A percentile compares a stretch with the other conserved stretches of the same genome.
Conservation (phyloP, 371 early-diverging fungal genomes). For the Coemansia sp. region DNA sequence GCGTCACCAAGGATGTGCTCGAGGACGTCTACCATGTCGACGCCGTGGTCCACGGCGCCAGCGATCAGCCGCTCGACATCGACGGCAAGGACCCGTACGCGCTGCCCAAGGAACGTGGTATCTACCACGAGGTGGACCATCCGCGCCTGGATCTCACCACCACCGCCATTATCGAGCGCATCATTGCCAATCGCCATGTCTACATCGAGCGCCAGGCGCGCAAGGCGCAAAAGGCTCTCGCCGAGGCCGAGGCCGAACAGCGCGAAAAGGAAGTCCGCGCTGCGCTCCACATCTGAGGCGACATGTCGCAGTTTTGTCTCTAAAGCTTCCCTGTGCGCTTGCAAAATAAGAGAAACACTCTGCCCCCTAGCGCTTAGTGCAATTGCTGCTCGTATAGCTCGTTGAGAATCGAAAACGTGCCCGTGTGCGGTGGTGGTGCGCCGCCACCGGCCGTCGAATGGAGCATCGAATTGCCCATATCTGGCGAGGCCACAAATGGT, state of each 20-base stretch:
- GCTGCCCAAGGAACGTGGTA: conserved; percentile 71
- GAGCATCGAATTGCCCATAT: conserved; percentile 28
- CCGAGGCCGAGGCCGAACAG: conserved; percentile 67
- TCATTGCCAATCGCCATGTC: conserved; percentile 80
- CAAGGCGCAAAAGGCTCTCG: conserved; percentile 66
- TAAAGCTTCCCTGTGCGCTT: not conserved
- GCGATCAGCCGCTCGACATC: conserved; percentile 61
- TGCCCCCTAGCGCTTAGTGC: not conserved
- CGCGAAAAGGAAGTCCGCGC: conserved; percentile 57
- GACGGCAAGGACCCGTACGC: conserved; percentile 83
- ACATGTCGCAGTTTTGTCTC: not conserved
- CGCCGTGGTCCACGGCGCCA: conserved; percentile 77
- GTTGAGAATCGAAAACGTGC: conserved; percentile 50
- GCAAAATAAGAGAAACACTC: not conserved
- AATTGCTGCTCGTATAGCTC: conserved; percentile 47
- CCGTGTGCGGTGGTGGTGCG: conserved; percentile 5
- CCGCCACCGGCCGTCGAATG: conserved; percentile 5
- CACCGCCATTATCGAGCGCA: conserved; percentile 80
- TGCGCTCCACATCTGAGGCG: conserved; percentile 16
- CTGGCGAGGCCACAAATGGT: conserved; percentile 48
- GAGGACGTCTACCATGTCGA: conserved; percentile 79
- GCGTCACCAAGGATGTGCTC: conserved; percentile 80
- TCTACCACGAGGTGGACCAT: conserved; percentile 75
- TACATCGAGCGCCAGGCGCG: conserved; percentile 73
- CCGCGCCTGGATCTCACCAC: conserved; percentile 77